These are phyloP conservation scores for Aspergillus novoparasiticus DNA, from an alignment of 2,329 filamentous ascomycete species.

Conservation along the genomic window DNA sequence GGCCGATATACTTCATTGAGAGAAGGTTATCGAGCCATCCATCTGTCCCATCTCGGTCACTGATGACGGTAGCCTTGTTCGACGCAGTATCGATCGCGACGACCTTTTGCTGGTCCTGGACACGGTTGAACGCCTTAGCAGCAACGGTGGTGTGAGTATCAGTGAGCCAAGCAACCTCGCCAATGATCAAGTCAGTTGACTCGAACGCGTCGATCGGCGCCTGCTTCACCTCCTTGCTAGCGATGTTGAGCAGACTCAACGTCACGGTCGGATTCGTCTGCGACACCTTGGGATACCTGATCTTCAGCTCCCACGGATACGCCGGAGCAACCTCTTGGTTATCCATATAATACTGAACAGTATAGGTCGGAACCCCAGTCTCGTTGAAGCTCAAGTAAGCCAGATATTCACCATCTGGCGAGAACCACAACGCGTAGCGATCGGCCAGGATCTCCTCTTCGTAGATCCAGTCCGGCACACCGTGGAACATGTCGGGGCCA, in stretches of 20 bases:
- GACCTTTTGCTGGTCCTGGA: conserved; percentile 66
- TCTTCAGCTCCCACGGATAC: conserved; percentile 64
- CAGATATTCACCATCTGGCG: conserved; percentile 78
- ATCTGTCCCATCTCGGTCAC: conserved; percentile 60
- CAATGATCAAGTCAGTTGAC: conserved; percentile 64
- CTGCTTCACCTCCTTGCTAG: conserved; percentile 46
- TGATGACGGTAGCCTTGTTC: conserved; percentile 50
- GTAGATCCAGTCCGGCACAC: conserved; percentile 94
- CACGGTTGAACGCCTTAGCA: conserved; percentile 68
- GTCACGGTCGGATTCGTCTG: conserved; percentile 67
- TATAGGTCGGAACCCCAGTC: conserved; percentile 68
- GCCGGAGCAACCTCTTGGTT: conserved; percentile 58
- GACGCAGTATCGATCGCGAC: conserved; percentile 60
- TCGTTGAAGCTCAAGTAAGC: conserved; percentile 87
- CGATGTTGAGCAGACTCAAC: conserved; percentile 61
- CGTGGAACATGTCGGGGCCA: conserved; percentile 81
- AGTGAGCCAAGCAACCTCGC: conserved; percentile 70
- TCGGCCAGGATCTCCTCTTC: conserved; percentile 77
- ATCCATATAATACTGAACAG: conserved; percentile 68
- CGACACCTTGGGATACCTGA: conserved; percentile 71
- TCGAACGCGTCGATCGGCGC: conserved; percentile 61
- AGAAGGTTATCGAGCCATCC: conserved; percentile 63
- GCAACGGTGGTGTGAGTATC: conserved; percentile 62
- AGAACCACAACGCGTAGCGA: conserved; percentile 88
- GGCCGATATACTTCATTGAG: conserved; percentile 49